phyloP scores from a whole-genome alignment of 352 stramenopile genomes.

The Peronosclerospora sorghi region DNA sequence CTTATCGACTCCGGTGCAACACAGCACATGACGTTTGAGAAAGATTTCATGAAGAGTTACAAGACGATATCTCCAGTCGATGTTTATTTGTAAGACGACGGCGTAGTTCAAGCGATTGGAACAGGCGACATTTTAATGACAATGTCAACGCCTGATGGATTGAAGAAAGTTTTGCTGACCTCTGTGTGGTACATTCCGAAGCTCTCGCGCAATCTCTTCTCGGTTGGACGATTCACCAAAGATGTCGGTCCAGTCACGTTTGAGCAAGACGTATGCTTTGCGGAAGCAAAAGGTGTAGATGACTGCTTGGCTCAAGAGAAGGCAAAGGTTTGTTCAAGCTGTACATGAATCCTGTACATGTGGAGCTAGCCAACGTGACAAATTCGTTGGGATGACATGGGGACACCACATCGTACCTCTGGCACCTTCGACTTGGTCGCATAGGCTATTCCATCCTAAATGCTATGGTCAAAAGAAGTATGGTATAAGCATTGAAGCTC shows the following conservation, averaged over 20 bases:
- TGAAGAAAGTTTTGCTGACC: background rate
- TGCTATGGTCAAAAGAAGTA: background rate
- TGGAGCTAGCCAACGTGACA: too few species aligned
- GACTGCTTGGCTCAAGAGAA: background rate
- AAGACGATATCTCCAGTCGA: background rate
- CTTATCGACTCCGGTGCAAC: background rate
- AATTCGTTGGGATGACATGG: background rate
- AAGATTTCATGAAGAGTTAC: background rate
- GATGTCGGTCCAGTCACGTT: background rate
- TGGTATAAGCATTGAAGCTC: background rate
- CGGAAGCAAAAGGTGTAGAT: background rate
- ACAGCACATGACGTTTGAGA: background rate
- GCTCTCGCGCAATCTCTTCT: background rate
- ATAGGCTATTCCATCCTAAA: background rate
- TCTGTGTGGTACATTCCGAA: background rate
- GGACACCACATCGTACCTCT: background rate
- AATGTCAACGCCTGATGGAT: too few species aligned
- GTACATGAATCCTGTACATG: background rate
- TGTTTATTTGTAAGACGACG: background rate
- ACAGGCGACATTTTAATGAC: background rate
- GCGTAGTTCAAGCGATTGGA: background rate
- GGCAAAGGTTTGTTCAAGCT: background rate
- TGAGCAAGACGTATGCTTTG: background rate
- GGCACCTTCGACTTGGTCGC: too few species aligned
- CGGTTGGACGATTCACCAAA: background rate